Percentiles rank a stretch among this genome's conserved stretches.
Evolutionary conservation across 1,139 yeast genomes (phyloP).

Genomic region (Yamadazyma epiphylla): DNA sequence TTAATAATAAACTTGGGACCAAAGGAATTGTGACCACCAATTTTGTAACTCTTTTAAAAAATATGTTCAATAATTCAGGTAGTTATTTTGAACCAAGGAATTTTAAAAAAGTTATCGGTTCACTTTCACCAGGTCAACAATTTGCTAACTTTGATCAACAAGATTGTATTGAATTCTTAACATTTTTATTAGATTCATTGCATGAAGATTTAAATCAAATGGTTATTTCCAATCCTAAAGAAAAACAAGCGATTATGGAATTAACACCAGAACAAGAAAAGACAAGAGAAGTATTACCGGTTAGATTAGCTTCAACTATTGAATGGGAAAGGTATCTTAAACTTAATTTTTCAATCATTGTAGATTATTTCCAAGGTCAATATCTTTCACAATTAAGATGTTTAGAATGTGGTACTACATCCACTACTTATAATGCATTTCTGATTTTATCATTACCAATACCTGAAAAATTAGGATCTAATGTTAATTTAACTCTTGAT

Average conservation of each 20-base stretch:
- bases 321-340: constrained; percentile 94
- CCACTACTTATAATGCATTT: constrained; percentile 85
- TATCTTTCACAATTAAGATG: constrained; percentile 79
- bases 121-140: constrained; percentile 55
- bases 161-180: constrained; percentile 89
- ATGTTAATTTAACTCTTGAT: constrained; percentile 34
- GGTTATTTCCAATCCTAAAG: constrained; percentile 27
- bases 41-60: constrained; percentile 63
- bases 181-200: constrained; percentile 75
- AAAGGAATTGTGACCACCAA: constrained; percentile 76
- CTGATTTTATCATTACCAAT: constrained; percentile 74
- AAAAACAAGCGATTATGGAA: constrained; percentile 38
- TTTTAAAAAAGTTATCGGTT: constrained; percentile 63
- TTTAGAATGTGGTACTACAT: constrained; percentile 68
- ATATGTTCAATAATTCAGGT: constrained; percentile 51
- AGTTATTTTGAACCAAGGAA: constrained; percentile 51
- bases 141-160: constrained; percentile 84
- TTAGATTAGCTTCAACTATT: constrained; percentile 81
- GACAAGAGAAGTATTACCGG: constrained; percentile 68
- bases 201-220: constrained; percentile 86
- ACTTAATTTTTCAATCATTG: constrained; percentile 79
- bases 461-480: constrained; percentile 35
- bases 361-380: constrained; percentile 88
- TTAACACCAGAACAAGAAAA: constrained; percentile 75
- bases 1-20: constrained; percentile 74